phyloP scores from a whole-genome alignment of 192 early-diverging fungal species.

The Pilobolus umbonatus region DNA sequence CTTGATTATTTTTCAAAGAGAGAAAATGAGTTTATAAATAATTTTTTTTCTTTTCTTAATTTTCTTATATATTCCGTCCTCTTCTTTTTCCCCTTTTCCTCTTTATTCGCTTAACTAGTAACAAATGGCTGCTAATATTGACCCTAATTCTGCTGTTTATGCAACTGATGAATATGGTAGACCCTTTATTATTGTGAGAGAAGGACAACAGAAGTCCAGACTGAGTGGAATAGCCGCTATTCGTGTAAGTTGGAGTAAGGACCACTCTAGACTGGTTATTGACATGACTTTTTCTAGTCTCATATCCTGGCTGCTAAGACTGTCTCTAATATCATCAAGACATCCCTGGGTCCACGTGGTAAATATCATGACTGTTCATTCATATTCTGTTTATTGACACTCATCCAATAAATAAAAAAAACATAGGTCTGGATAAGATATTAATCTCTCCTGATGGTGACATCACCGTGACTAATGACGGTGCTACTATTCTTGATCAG shows the following conservation, averaged over 20 bases:
- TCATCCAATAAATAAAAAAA: constrained; percentile 6
- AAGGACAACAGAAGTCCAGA: constrained; percentile 90
- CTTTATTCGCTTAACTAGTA: neutral
- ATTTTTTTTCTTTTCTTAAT: no score
- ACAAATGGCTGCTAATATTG: constrained; percentile 27
- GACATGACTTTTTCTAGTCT: constrained; percentile 51
- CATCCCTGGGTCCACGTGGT: constrained; percentile 97
- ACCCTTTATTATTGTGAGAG: constrained; percentile 98
- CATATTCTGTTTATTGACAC: neutral
- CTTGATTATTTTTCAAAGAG: no score
- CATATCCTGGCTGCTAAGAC: constrained; percentile 98
- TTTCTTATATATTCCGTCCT: no score
- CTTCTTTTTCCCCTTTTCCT: neutral
- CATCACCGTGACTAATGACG: constrained; percentile 99
- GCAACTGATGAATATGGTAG: constrained; percentile 96
- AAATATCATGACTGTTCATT: neutral
- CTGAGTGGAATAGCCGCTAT: constrained; percentile 90
- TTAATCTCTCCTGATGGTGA: constrained; percentile 99
- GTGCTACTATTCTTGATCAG: constrained; percentile 95
- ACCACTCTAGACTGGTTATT: neutral
- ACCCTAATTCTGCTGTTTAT: constrained; percentile 66
- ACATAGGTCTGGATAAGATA: constrained; percentile 95
- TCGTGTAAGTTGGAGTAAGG: constrained; percentile 62
- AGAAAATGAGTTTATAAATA: no score
- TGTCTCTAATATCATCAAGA: constrained; percentile 96